phyloP scores from a whole-genome alignment of 192 early-diverging fungal genomes.

The Coemansia sp. region DNA sequence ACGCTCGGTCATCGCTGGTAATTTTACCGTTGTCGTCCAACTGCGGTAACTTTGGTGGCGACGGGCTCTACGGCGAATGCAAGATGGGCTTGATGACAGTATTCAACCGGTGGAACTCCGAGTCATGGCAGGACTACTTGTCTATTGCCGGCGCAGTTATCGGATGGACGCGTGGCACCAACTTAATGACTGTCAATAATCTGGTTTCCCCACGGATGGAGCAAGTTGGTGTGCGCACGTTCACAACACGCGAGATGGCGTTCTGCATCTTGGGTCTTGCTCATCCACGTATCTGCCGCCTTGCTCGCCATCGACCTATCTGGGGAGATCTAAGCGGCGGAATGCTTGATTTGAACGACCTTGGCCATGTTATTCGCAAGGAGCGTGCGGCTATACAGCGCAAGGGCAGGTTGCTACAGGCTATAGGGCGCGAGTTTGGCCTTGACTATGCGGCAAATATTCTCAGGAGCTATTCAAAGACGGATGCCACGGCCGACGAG shows the following conservation, averaged over 20 bases:
- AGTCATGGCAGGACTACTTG: conserved; percentile 86
- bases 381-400: too few species aligned
- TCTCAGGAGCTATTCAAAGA: too few species aligned
- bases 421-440: too few species aligned
- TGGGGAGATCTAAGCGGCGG: too few species aligned
- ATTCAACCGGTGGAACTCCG: conserved; percentile 88
- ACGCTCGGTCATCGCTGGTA: conserved; percentile 85
- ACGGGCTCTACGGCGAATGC: conserved; percentile 64
- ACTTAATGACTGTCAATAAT: conserved; percentile 91
- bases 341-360: too few species aligned
- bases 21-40: conserved; percentile 93
- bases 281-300: conserved; percentile 74
- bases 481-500: too few species aligned
- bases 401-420: too few species aligned
- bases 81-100: conserved; percentile 92
- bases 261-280: conserved; percentile 89
- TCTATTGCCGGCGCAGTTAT: conserved; percentile 90
- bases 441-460: too few species aligned
- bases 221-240: conserved; percentile 85
- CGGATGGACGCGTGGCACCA: conserved; percentile 98
- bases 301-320: too few species aligned
- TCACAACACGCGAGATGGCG: conserved; percentile 75
- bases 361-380: too few species aligned
- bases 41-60: conserved; percentile 82
- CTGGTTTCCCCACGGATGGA: conserved; percentile 87